Base-by-base conservation (phyloP, 345 rosid genomes). In the Bretschneidera sinensis region DNA sequence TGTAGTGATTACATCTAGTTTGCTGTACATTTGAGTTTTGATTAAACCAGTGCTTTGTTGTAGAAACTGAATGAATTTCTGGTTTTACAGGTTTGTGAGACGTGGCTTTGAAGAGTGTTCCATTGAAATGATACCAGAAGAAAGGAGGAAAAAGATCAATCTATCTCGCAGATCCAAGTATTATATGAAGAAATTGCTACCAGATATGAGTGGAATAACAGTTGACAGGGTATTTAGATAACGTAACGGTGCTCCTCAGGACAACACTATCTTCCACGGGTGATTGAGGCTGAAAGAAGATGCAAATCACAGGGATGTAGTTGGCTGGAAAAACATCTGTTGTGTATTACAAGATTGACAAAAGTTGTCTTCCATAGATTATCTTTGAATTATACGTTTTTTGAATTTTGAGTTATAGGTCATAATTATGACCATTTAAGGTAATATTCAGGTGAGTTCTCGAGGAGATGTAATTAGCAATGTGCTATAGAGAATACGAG, bases 21-120 rank as follows among this genome's bases (percentile, higher is more conserved):
- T 15, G 33, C 6, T 8, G 0, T 33, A 16, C 31, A 15, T 22
- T 28, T 33, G 21, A 45, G 33, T 52, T 34, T n/a, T n/a, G n/a
- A n/a, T n/a, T n/a, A n/a, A n/a, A 21, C 20, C 43, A 25, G 13
- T 43, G 55, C 45, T 21, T 9, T 24, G 4, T 8, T 1, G 19
- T 24, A 34, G 57, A 50, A n/a, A n/a, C n/a, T n/a, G 57, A 50
- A 20, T 52, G 52, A 63, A 10, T 34, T 49, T 54, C 55, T 55
- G 65, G 22, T 59, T 31, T 57, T 62, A 25, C 74, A 87, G 95
- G 95, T 87, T 87, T 59, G 85, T 77, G 34, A 77, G 94, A 62
- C 92, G 97, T 0, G 98, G 96, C 54, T 92, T 87, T 79, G 48
- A 71, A 5, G 91, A 89, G 68, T 87, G 97, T 60, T 74, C 85